Percentiles rank a stretch among this genome's conserved stretches.
phyloP scores from a whole-genome alignment of 352 stramenopile genomes.

The Phytophthora meadii region DNA sequence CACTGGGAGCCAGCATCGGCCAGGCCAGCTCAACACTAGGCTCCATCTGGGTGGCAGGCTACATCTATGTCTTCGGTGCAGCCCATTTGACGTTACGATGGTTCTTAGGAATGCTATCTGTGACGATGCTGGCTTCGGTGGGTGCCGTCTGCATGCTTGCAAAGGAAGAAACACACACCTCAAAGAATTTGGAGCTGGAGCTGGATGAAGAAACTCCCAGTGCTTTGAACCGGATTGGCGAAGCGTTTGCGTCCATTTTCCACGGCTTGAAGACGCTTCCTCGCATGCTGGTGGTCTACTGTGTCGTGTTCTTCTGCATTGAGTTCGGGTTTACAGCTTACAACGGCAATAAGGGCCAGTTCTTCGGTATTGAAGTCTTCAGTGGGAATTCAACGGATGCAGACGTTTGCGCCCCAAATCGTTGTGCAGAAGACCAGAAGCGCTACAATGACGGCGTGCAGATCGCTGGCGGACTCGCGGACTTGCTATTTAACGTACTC shows the following conservation, averaged over 20 bases:
- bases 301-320: constrained; percentile 58
- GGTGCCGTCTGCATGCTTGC: constrained; percentile 63
- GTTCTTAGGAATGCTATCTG: constrained; percentile 77
- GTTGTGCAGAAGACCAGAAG: constrained; percentile 43
- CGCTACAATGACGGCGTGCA: constrained; percentile 65
- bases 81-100: constrained; percentile 68
- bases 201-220: constrained; percentile 21
- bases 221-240: constrained; percentile 31
- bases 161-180: constrained; percentile 42
- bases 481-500: constrained; percentile 62
- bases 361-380: constrained; percentile 70
- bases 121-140: constrained; percentile 67
- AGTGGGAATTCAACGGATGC: constrained; percentile 51
- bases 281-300: constrained; percentile 49
- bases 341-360: constrained; percentile 71
- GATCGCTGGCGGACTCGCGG: constrained; percentile 51
- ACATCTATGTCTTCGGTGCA: constrained; percentile 77
- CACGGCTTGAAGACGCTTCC: constrained; percentile 55
- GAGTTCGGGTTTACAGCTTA: constrained; percentile 71
- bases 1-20: constrained; percentile 63
- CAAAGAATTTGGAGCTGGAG: constrained; percentile 34
- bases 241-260: constrained; percentile 58
- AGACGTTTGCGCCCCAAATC: constrained; percentile 40
- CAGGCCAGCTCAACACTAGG: constrained; percentile 70
- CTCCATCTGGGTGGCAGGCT: constrained; percentile 68